These are phyloP conservation scores for Cyclotella sp. DNA, from an alignment of 108 stramenopile species.

Conservation along the genomic window DNA sequence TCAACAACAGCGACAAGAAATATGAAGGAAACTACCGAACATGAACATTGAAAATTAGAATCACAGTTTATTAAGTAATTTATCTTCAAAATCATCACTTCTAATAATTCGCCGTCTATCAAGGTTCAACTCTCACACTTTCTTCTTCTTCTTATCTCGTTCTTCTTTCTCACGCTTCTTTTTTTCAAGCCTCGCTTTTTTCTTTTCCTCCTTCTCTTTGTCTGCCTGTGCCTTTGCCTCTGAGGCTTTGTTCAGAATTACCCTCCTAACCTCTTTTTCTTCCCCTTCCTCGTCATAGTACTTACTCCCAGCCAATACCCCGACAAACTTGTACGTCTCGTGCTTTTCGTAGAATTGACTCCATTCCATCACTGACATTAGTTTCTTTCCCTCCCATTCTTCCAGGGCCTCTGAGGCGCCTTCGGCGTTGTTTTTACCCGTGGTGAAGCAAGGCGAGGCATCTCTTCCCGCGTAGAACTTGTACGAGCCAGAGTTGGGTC, in stretches of 20 bases:
- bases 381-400: slow-evolving; percentile 48
- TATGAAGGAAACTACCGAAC: no score
- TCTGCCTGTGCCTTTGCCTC: slow-evolving; percentile 39
- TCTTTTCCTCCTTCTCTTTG: slow-evolving; percentile 31
- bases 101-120: background rate
- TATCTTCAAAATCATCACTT: background rate
- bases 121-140: background rate
- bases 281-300: slow-evolving; percentile 67
- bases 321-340: slow-evolving; percentile 65
- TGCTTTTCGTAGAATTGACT: slow-evolving; percentile 64
- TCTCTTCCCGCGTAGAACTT: slow-evolving; percentile 63
- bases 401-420: slow-evolving; percentile 61
- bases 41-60: background rate
- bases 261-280: slow-evolving; percentile 38
- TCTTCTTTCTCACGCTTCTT: slow-evolving; percentile 31
- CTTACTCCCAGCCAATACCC: slow-evolving; percentile 53
- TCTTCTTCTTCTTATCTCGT: slow-evolving; percentile 19
- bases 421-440: slow-evolving; percentile 74
- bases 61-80: background rate
- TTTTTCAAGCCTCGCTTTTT: slow-evolving; percentile 31
- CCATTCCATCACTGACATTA: slow-evolving; percentile 52
- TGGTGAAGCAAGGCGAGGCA: slow-evolving; percentile 62
- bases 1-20: no score
- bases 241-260: slow-evolving; percentile 32
- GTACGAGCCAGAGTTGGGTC: slow-evolving; percentile 25